Evolutionary conservation across 2,329 filamentous ascomycete species (phyloP).

Genomic region (Penicillium verrucosum): DNA sequence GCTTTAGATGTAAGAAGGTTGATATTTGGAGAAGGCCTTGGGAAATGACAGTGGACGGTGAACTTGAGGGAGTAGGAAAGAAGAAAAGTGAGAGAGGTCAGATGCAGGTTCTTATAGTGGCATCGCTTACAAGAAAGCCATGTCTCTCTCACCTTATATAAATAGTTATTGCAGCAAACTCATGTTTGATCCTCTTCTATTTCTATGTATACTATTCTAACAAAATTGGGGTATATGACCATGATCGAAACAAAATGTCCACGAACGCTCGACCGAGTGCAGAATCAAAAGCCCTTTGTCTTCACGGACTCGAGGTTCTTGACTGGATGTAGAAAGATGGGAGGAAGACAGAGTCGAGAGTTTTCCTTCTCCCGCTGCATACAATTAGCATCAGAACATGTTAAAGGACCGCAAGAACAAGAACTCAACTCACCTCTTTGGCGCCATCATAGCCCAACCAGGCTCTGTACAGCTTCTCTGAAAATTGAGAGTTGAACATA

Average conservation of each 20-base stretch:
- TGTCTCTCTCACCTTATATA: not conserved
- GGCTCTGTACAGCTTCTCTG: constrained; percentile 8
- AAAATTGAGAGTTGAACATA: constrained; percentile 11
- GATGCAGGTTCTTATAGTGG: not conserved
- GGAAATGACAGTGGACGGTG: not conserved
- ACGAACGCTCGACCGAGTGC: not conserved
- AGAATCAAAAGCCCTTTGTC: not conserved
- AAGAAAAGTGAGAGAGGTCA: no score
- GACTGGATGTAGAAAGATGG: constrained; percentile 12
- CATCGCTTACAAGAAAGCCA: not conserved
- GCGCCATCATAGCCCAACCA: constrained; percentile 11
- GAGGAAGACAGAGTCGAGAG: constrained; percentile 7
- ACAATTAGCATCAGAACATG: not conserved
- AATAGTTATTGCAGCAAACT: no score
- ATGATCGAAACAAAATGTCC: not conserved
- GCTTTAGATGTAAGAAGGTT: not conserved
- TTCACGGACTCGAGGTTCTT: constrained; percentile 3
- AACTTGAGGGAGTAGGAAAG: not conserved
- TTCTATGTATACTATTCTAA: not conserved
- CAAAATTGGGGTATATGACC: not conserved
- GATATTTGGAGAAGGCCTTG: not conserved
- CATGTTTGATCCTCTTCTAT: no score
- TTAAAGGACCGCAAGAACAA: not conserved
- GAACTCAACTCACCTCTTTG: not conserved
- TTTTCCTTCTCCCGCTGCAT: constrained; percentile 7